Percentiles rank a stretch among this genome's conserved stretches.
Evolutionary conservation across 2,329 filamentous ascomycete genomes (phyloP).

Genomic region (Decorospora gaudefroyi): DNA sequence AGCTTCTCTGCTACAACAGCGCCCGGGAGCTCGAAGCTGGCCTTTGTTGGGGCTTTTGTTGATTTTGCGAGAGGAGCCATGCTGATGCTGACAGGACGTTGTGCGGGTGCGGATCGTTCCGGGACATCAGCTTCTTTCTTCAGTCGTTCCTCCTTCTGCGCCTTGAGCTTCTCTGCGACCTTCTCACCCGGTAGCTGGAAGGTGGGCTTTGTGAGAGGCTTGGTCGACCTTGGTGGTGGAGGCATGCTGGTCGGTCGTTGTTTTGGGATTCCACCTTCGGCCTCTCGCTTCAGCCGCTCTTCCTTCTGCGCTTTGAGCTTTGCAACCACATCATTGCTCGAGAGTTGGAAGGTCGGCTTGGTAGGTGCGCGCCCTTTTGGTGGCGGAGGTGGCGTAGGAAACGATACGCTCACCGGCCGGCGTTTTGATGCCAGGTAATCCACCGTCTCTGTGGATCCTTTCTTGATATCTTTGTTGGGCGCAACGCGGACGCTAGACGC

Average conservation of each 20-base stretch:
- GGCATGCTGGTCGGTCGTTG: slow-evolving; percentile 54
- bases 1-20: slow-evolving; percentile 54
- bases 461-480: slow-evolving; percentile 28
- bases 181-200: slow-evolving; percentile 61
- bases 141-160: slow-evolving; percentile 40
- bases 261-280: slow-evolving; percentile 37
- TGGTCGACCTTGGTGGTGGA: slow-evolving; percentile 55
- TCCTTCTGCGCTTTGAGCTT: slow-evolving; percentile 58
- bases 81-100: slow-evolving; percentile 22
- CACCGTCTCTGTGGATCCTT: slow-evolving; percentile 32
- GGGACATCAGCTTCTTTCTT: slow-evolving; percentile 35
- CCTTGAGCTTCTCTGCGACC: slow-evolving; percentile 48
- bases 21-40: slow-evolving; percentile 59
- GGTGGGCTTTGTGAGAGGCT: slow-evolving; percentile 55
- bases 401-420: slow-evolving; percentile 55
- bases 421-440: slow-evolving; percentile 52
- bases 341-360: slow-evolving; percentile 56
- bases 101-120: slow-evolving; percentile 4
- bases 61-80: slow-evolving; percentile 52
- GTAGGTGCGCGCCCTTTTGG: slow-evolving; percentile 57
- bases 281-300: slow-evolving; percentile 53
- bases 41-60: slow-evolving; percentile 55
- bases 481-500: slow-evolving; percentile 35
- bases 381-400: slow-evolving; percentile 53
- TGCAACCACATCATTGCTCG: slow-evolving; percentile 58